A percentile compares a stretch with the other conserved stretches of the same genome.
These are phyloP conservation scores for Aspergillus sp. DNA, from an alignment of 2,329 filamentous ascomycete genomes.

Conservation along the genomic window DNA sequence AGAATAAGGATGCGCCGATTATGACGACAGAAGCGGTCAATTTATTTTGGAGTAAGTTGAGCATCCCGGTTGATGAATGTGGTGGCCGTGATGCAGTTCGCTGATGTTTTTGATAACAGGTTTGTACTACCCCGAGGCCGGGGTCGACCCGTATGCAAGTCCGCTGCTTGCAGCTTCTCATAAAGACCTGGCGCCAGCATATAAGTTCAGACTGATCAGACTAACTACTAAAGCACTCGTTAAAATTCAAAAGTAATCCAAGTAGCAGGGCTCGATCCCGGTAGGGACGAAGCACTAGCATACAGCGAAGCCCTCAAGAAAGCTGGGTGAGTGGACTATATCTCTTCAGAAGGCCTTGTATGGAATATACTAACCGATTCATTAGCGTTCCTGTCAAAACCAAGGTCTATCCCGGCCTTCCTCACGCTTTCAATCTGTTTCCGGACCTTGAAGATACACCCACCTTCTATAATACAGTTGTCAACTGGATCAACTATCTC, in stretches of 20 bases:
- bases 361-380: accelerated
- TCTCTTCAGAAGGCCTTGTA: not conserved
- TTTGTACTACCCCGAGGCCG: not conserved
- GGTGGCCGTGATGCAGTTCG: too few relatives aligned
- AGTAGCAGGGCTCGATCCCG: not conserved
- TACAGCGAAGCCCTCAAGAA: not conserved
- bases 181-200: not conserved
- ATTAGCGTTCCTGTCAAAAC: not conserved
- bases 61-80: too few relatives aligned
- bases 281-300: not conserved
- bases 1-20: not conserved
- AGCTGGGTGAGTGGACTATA: not conserved
- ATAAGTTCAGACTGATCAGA: not conserved
- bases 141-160: not conserved
- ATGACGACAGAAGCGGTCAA: not conserved
- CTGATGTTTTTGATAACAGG: not conserved
- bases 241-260: not conserved
- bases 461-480: not conserved
- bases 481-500: not conserved
- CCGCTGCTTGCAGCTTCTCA: not conserved
- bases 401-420: not conserved
- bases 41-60: not conserved
- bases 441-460: not conserved
- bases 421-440: not conserved
- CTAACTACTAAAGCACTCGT: too few relatives aligned